These are phyloP conservation scores for Whalleya microplaca DNA, from an alignment of 2,329 filamentous ascomycete genomes.

Conservation along the genomic window DNA sequence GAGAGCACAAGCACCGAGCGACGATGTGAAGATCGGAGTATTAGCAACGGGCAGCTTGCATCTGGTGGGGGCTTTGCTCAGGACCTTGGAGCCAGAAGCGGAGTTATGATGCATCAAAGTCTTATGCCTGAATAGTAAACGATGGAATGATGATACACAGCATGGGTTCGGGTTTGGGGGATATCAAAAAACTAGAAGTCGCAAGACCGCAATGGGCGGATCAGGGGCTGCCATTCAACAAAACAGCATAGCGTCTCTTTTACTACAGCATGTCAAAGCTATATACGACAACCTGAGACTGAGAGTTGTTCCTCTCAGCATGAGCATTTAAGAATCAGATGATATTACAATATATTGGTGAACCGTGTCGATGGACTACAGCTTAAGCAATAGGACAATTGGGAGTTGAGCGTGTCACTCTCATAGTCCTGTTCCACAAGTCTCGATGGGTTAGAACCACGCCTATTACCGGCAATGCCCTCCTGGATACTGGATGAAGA, in stretches of 20 bases:
- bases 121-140: not conserved
- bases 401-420: too few relatives aligned
- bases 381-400: too few relatives aligned
- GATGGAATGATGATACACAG: not conserved
- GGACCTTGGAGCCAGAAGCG: conserved; percentile 62
- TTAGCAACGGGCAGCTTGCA: conserved; percentile 85
- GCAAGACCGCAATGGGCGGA: not conserved
- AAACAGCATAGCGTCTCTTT: not conserved
- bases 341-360: too few relatives aligned
- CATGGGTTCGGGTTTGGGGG: not conserved
- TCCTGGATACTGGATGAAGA: too few relatives aligned
- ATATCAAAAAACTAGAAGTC: not conserved
- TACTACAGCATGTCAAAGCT: not conserved
- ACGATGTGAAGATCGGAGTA: conserved; percentile 54
- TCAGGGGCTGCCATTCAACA: not conserved
- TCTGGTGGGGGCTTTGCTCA: conserved; percentile 78
- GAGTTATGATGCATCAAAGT: conserved; percentile 34
- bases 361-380: too few relatives aligned
- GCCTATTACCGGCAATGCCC: too few relatives aligned
- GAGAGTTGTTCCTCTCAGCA: too few relatives aligned
- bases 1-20: conserved; percentile 41
- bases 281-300: too few relatives aligned
- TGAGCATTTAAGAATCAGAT: too few relatives aligned
- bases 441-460: too few relatives aligned
- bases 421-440: too few relatives aligned